These are phyloP conservation scores for Talaromyces stipitatus DNA, from an alignment of 495 filamentous ascomycete genomes.

Conservation along the genomic window DNA sequence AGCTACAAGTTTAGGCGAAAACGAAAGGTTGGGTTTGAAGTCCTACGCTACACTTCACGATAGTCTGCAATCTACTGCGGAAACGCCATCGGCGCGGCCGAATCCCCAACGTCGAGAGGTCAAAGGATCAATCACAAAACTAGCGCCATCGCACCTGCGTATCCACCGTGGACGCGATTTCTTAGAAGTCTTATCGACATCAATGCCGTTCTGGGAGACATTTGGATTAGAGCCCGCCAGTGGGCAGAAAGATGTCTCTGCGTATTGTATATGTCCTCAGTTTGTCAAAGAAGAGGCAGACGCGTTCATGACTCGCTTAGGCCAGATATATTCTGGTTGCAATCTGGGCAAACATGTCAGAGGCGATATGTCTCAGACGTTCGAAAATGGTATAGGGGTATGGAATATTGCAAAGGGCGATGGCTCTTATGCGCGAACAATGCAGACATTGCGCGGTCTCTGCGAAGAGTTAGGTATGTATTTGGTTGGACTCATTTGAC, in stretches of 20 bases:
- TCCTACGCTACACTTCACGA: slow-evolving; percentile 31
- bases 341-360: slow-evolving; percentile 66
- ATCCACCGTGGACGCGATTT: slow-evolving; percentile 66
- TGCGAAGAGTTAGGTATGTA: slow-evolving; percentile 38
- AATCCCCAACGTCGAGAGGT: slow-evolving; percentile 21
- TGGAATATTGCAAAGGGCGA: slow-evolving; percentile 32
- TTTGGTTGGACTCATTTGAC: slow-evolving; percentile 6
- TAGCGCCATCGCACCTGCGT: slow-evolving; percentile 62
- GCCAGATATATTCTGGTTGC: slow-evolving; percentile 68
- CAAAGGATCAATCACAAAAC: slow-evolving; percentile 24
- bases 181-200: slow-evolving; percentile 71
- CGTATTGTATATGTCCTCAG: slow-evolving; percentile 72
- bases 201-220: slow-evolving; percentile 84
- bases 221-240: slow-evolving; percentile 72
- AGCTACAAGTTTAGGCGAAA: slow-evolving; percentile 19
- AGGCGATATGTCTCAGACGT: slow-evolving; percentile 41
- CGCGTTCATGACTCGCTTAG: slow-evolving; percentile 63
- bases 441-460: slow-evolving; percentile 28
- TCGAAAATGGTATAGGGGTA: slow-evolving; percentile 52
- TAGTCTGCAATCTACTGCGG: slow-evolving; percentile 8
- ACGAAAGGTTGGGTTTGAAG: slow-evolving; percentile 30
- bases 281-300: slow-evolving; percentile 50
- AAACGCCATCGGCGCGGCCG: slow-evolving; percentile 10
- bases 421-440: slow-evolving; percentile 23
- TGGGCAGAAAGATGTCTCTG: slow-evolving; percentile 70